Percentiles rank a stretch among this genome's conserved stretches.
Evolutionary conservation across 2,329 filamentous ascomycete genomes (phyloP).

Genomic region (Thyridium curvatum): DNA sequence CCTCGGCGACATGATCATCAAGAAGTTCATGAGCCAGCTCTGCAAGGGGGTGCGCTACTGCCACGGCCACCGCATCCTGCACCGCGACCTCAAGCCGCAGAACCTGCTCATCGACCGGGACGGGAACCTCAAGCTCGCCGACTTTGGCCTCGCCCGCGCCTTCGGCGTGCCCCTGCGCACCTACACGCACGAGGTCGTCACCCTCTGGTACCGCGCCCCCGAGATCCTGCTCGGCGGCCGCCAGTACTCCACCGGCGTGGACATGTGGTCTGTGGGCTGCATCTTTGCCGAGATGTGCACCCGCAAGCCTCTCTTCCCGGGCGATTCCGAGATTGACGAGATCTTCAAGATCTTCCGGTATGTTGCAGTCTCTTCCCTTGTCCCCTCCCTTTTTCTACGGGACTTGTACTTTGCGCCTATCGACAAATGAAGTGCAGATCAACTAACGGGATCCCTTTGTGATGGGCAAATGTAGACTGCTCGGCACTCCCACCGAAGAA

Average conservation of each 20-base stretch:
- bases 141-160: no score
- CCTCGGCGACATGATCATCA: constrained; percentile 73
- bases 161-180: no score
- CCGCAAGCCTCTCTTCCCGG: constrained; percentile 84
- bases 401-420: no score
- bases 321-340: constrained; percentile 85
- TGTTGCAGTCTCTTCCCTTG: no score
- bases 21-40: constrained; percentile 88
- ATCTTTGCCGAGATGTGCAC: constrained; percentile 98
- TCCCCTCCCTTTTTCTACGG: no score
- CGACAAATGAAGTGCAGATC: no score
- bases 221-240: constrained; percentile 36
- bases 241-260: constrained; percentile 88
- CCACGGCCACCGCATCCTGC: no score
- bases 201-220: constrained; percentile 75
- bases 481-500: constrained; percentile 77
- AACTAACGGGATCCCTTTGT: no score
- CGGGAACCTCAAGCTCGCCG: no score
- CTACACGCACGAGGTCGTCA: no score
- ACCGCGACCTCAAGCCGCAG: no score
- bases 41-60: constrained; percentile 82
- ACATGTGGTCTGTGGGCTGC: constrained; percentile 93
- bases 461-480: constrained; percentile 40
- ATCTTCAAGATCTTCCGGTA: constrained; percentile 91
- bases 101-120: no score